Evolutionary conservation across 768 basidiomycete species (phyloP).

Genomic region (Auricularia auricula-judae): DNA sequence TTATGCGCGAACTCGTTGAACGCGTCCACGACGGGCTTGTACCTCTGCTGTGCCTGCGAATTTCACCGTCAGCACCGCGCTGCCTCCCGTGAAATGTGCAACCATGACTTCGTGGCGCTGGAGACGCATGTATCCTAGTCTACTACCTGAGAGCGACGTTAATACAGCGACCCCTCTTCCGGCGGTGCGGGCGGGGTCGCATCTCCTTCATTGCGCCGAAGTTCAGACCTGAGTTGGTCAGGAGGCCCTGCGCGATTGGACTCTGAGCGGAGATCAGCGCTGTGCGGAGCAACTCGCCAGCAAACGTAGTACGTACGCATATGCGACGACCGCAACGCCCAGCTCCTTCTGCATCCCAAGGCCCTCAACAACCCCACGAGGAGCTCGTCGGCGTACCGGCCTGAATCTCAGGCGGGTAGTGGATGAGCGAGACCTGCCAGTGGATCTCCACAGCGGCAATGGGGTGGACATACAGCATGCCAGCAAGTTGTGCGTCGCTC

Average conservation of each 20-base stretch:
- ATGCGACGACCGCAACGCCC: constrained; percentile 44
- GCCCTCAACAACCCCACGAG: not conserved
- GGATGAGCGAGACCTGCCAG: constrained; percentile 43
- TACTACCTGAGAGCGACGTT: too few relatives aligned
- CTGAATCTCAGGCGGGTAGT: constrained; percentile 40
- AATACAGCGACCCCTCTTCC: too few relatives aligned
- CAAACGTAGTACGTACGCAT: constrained; percentile 30
- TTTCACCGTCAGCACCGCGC: constrained; percentile 5
- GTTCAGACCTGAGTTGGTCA: constrained; percentile 38
- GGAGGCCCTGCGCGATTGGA: constrained; percentile 42
- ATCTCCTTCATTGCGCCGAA: constrained; percentile 26
- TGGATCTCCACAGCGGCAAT: constrained; percentile 53
- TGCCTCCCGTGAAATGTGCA: constrained; percentile 5
- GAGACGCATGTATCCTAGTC: constrained; percentile 30
- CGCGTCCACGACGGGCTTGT: constrained; percentile 31
- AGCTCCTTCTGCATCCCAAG: constrained; percentile 28
- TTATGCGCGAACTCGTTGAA: constrained; percentile 28
- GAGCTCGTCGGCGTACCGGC: constrained; percentile 18
- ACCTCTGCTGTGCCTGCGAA: constrained; percentile 27
- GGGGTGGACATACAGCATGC: constrained; percentile 25
- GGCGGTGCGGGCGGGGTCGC: too few relatives aligned
- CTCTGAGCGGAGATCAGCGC: constrained; percentile 15
- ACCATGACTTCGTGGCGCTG: constrained; percentile 19
- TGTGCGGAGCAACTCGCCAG: too few relatives aligned
- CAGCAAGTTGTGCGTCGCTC: not conserved